These are phyloP conservation scores for Kewa caespitosa DNA, from an alignment of 179 eudicot genomes.

Conservation along the genomic window DNA sequence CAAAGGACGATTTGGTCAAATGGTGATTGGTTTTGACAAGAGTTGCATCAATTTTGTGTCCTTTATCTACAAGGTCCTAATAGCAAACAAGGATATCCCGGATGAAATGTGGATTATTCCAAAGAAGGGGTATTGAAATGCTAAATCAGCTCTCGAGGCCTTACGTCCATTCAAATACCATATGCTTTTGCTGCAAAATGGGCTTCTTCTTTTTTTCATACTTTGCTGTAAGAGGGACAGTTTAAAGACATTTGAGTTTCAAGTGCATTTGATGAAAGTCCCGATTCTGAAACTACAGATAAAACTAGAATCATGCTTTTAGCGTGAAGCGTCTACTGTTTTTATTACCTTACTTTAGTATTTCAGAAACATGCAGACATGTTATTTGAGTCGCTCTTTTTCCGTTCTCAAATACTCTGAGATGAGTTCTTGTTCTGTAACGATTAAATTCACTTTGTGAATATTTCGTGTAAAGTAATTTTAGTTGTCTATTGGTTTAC, in stretches of 20 bases:
- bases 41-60: too few relatives aligned
- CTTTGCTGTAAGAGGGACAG: too few relatives aligned
- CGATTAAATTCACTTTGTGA: background rate
- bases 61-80: too few relatives aligned
- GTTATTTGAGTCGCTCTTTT: background rate
- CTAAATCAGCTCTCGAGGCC: background rate
- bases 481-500: background rate
- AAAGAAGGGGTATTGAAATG: too few relatives aligned
- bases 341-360: background rate
- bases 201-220: too few relatives aligned
- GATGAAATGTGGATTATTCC: too few relatives aligned
- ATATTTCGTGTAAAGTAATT: background rate
- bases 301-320: background rate
- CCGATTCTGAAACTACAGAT: background rate
- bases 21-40: slow-evolving; percentile 14
- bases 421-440: background rate
- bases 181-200: too few relatives aligned
- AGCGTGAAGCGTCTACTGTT: background rate
- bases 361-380: background rate
- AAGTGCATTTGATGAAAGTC: background rate
- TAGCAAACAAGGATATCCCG: too few relatives aligned
- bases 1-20: slow-evolving; percentile 21
- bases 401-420: background rate
- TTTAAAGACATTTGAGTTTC: too few relatives aligned
- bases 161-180: background rate